Evolutionary conservation across 1,284 basidiomycete species (phyloP), one percentile per base, ranked within the genome.

Genomic region (Trametes hirsuta): DNA sequence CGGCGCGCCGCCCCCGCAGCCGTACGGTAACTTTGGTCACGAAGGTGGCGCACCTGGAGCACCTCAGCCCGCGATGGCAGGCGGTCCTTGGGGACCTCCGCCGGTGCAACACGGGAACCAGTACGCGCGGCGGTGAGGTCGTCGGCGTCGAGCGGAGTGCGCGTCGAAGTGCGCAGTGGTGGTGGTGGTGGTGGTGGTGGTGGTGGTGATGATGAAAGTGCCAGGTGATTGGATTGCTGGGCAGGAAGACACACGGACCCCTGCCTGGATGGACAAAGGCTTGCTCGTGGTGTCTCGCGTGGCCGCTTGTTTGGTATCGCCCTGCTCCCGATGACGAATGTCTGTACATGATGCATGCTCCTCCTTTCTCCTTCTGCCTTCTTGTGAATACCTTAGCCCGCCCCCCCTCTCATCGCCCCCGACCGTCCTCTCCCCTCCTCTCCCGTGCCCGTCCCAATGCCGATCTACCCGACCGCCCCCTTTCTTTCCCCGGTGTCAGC

Each of bases 51-150:
- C 52, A 42, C 62, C 65, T 46, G 49, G 55, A 47, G 58, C 64
- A 47, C 41, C 58, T 51, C 62, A 65, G 53, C 46, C 58, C 30
- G 63, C 62, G 14, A 66, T 67, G 64, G 34, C 65, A 15, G 48
- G 47, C 18, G 54, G 49, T 15, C 62, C 65, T 25, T 72, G 71
- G 71, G 69, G 67, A 24, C 47, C 66, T 15, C 65, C 58, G 46
- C 62, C 60, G n/a, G 68, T 70, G 51, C 69, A 69, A 62, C 70
- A 72, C 59, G 58, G 65, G 40, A 64, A 60, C 58, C 70, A 69
- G 59, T 72, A 72, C 54, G 66, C 56, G 40, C 55, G 71, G 58
- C 66, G 71, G 58, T 72, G 58, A 71, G 42, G 40, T 30, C 8
- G 30, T 8, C 8, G 30, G 30, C 30, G 30, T 30, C 30, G 30